Evolutionary conservation across 331 rosid species (phyloP), one percentile per base, ranked within the genome.

Genomic region (Arachis monticola): DNA sequence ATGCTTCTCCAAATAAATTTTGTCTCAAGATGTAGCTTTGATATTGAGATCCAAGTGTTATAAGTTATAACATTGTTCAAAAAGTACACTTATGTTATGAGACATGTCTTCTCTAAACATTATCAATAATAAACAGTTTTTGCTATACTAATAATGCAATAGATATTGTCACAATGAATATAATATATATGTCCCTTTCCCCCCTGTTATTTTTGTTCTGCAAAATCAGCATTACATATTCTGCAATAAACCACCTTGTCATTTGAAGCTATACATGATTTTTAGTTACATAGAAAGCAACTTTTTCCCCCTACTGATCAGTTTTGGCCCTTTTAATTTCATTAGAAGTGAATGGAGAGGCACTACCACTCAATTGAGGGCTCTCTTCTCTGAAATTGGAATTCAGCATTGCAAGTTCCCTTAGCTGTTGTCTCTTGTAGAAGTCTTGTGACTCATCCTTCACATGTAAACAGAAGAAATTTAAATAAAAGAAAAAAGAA

Each of bases 311-410:
- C 12, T 79, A 90, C 60, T 85, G 79, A 67, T 90, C 97, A 31
- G 98, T 91, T 84, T 93, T 93, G 62, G 92, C 92, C 30, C 97
- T 82, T 84, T 93, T 91, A 84, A 93, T 89, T 83, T 93, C 98
- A 48, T 88, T 91, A 12, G 91, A 86, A 73, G 91, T 87, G 88
- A 91, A 84, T 63, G 98, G 96, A 60, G 97, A 93, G 77, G 86
- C 83, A 70, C 91, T 89, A 77, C 89, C 89, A 63, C 89, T 87
- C 68, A 84, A 82, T 75, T 92, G 93, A 45, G 93, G 96, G 65
- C 96, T 91, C 71, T 89, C 98, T 62, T 93, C 98, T 83, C 97
- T 89, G 64, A 84, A 85, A 74, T 77, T 83, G 72, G 84, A 85
- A 81, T 87, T 75, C 6, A 88, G 81, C 80, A 85, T 74, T 35